These are phyloP conservation scores for Didymella pomorum DNA, from an alignment of 2,329 filamentous ascomycete genomes.

Conservation along the genomic window DNA sequence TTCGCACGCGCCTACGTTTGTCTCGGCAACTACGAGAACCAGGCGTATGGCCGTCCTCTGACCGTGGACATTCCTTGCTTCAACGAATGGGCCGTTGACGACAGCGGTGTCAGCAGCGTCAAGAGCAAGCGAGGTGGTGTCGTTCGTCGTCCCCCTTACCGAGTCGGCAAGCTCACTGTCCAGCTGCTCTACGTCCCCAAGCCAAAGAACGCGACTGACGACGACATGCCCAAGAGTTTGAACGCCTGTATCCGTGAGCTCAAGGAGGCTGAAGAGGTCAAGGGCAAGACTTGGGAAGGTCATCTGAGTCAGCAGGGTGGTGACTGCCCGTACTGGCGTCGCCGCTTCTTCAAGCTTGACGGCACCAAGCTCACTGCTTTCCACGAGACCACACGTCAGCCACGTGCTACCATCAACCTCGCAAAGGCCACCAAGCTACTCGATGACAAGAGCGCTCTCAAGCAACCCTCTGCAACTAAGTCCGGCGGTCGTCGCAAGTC, in stretches of 20 bases:
- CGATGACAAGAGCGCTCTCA: slow-evolving; percentile 85
- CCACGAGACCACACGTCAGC: slow-evolving; percentile 93
- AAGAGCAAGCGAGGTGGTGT: slow-evolving; percentile 88
- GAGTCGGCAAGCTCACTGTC: slow-evolving; percentile 91
- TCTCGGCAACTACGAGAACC: slow-evolving; percentile 87
- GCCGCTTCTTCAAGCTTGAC: slow-evolving; percentile 93
- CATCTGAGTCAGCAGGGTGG: slow-evolving; percentile 95
- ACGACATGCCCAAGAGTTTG: slow-evolving; percentile 99
- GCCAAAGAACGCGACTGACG: slow-evolving; percentile 83
- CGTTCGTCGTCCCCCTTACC: slow-evolving; percentile 87
- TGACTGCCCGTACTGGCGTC: slow-evolving; percentile 98
- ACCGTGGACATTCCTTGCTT: slow-evolving; percentile 92
- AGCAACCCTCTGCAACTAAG: slow-evolving; percentile 78
- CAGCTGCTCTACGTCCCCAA: slow-evolving; percentile 95
- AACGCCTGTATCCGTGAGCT: slow-evolving; percentile 94
- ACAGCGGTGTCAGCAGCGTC: slow-evolving; percentile 79
- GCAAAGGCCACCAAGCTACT: slow-evolving; percentile 92
- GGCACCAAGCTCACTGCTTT: slow-evolving; percentile 93
- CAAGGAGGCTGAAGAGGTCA: slow-evolving; percentile 84
- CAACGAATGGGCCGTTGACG: slow-evolving; percentile 97
- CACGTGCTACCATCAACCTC: slow-evolving; percentile 95
- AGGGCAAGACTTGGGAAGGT: slow-evolving; percentile 83
- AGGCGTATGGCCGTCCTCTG: slow-evolving; percentile 87
- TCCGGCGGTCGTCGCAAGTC: slow-evolving; percentile 85
- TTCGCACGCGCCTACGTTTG: slow-evolving; percentile 95